These are phyloP conservation scores for Xerocomus potaroensis DNA, from an alignment of 768 basidiomycete species.

Conservation along the genomic window DNA sequence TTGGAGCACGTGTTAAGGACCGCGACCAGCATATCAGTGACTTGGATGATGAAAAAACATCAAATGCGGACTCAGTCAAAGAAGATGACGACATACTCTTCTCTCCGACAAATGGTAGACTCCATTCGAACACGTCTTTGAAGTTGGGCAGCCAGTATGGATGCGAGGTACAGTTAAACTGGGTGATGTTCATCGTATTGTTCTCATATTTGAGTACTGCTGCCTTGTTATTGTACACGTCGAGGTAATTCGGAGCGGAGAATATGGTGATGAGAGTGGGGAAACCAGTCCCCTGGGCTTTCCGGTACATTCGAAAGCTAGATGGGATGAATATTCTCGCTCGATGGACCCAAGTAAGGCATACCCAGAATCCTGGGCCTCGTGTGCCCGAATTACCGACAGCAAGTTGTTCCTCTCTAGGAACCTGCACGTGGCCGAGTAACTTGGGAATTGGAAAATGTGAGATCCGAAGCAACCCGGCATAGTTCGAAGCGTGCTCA, in stretches of 20 bases:
- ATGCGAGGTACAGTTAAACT: constrained; percentile 76
- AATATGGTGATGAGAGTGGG: constrained; percentile 98
- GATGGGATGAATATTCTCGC: not conserved
- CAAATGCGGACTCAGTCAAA: not conserved
- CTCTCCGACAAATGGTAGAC: constrained; percentile 92
- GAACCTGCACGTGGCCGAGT: constrained; percentile 89
- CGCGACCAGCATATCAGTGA: constrained; percentile 97
- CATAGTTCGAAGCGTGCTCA: constrained; percentile 27
- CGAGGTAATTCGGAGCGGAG: constrained; percentile 94
- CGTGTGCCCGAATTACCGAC: constrained; percentile 94
- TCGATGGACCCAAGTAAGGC: constrained; percentile 16
- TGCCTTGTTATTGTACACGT: constrained; percentile 94
- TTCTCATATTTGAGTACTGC: constrained; percentile 97
- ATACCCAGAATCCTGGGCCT: constrained; percentile 94
- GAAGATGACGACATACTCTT: constrained; percentile 63
- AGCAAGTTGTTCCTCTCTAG: constrained; percentile 86
- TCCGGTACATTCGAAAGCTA: constrained; percentile 90
- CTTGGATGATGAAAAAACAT: constrained; percentile 43
- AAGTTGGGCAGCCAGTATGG: constrained; percentile 97
- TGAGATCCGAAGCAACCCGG: not conserved
- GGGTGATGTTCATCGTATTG: constrained; percentile 93
- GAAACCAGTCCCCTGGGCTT: constrained; percentile 89
- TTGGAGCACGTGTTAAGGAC: constrained; percentile 94
- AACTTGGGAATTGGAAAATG: constrained; percentile 40
- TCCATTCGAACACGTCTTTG: constrained; percentile 98